A percentile compares a stretch with the other conserved stretches of the same genome.
Conservation (phyloP, 495 filamentous ascomycete species). For the Xylaria curta region DNA sequence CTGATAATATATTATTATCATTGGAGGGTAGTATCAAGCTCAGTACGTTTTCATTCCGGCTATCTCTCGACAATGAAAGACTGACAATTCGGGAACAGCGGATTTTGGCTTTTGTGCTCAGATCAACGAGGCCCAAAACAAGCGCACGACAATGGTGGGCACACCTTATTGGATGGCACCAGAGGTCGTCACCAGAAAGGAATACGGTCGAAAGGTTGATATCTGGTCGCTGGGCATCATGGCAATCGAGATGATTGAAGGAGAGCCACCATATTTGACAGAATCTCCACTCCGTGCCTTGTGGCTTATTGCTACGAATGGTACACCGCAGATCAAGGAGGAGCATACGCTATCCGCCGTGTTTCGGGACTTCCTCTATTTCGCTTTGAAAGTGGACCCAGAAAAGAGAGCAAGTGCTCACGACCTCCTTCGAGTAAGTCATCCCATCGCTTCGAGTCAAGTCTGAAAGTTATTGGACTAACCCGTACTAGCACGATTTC, state of each 20-base stretch:
- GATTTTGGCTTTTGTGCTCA: conserved; percentile 99
- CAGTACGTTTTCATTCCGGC: conserved; percentile 66
- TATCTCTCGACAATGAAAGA: conserved; percentile 11
- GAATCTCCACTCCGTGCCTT: conserved; percentile 92
- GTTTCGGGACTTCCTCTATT: conserved; percentile 88
- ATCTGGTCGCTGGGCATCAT: conserved; percentile 99
- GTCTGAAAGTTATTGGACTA: conserved; percentile 39
- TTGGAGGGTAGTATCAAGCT: conserved; percentile 96
- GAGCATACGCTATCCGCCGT: conserved; percentile 79
- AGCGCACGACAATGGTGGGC: conserved; percentile 98
- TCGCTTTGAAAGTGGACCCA: conserved; percentile 93
- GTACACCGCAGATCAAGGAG: conserved; percentile 93
- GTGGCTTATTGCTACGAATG: conserved; percentile 96
- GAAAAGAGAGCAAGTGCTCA: conserved; percentile 95
- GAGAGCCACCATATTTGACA: conserved; percentile 95
- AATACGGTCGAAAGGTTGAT: conserved; percentile 97
- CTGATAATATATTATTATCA: conserved; percentile 95
- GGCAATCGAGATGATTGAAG: conserved; percentile 99
- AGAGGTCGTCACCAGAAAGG: conserved; percentile 95
- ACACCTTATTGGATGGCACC: conserved; percentile 99
- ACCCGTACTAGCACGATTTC: conserved; percentile 77
- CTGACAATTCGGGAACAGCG: conserved; percentile 61
- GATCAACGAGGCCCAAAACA: conserved; percentile 96
- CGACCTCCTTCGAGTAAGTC: conserved; percentile 82
- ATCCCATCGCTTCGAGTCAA: conserved; percentile 9